These are phyloP conservation scores for Lotmaria passim DNA, from an alignment of 208 protist species.

Conservation along the genomic window DNA sequence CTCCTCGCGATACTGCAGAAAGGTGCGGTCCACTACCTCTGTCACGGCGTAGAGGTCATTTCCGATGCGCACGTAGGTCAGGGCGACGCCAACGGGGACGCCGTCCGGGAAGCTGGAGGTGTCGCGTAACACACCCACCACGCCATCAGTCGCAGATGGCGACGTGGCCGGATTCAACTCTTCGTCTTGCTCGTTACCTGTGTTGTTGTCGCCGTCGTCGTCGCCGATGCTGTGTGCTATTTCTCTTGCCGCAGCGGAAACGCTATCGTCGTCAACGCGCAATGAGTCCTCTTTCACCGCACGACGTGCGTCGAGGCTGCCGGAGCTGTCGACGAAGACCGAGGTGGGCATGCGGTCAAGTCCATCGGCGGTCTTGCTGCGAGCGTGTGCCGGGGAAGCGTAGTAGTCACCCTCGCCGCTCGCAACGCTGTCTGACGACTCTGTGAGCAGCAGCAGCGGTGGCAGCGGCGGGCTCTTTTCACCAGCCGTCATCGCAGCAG, in stretches of 20 bases:
- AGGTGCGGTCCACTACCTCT: slow-evolving; percentile 67
- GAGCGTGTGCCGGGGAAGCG: background rate
- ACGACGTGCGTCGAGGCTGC: slow-evolving; percentile 1
- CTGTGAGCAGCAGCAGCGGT: slow-evolving; percentile 25
- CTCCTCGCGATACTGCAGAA: slow-evolving; percentile 74
- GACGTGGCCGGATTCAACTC: background rate
- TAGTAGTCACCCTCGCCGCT: background rate
- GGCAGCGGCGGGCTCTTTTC: slow-evolving; percentile 16
- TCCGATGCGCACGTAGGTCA: slow-evolving; percentile 70
- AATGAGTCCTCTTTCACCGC: background rate
- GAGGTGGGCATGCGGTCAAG: background rate
- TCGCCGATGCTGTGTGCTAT: background rate
- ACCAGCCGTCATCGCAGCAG: background rate
- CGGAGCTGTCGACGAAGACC: background rate
- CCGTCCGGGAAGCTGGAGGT: slow-evolving; percentile 42
- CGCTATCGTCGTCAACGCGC: slow-evolving; percentile 7
- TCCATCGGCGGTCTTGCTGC: background rate
- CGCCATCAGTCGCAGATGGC: slow-evolving; percentile 6
- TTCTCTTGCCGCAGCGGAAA: background rate
- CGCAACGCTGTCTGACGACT: slow-evolving; percentile 1
- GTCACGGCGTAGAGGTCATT: slow-evolving; percentile 71
- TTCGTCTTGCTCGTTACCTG: background rate
- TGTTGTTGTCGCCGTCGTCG: background rate
- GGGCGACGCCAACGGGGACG: slow-evolving; percentile 44
- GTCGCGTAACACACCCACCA: slow-evolving; percentile 34